A percentile compares a stretch with the other conserved stretches of the same genome.
These are phyloP conservation scores for Dictyophora rubrovolvata DNA, from an alignment of 768 basidiomycete genomes.

Conservation along the genomic window DNA sequence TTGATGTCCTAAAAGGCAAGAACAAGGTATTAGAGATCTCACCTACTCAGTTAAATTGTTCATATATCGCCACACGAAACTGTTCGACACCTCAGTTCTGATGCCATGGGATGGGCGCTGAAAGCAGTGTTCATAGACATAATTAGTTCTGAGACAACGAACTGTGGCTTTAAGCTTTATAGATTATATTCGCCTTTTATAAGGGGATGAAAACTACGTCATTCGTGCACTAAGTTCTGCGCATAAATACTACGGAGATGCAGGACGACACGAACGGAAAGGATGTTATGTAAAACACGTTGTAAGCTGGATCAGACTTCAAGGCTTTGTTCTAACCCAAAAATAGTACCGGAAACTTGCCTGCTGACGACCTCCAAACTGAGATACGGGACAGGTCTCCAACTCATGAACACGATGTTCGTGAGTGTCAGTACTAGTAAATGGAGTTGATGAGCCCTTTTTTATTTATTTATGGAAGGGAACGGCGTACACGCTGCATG, in stretches of 20 bases:
- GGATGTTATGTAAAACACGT: not conserved
- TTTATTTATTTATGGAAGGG: not conserved
- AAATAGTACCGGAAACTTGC: not conserved
- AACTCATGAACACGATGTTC: not conserved
- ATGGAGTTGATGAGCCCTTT: not conserved
- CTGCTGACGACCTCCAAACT: not conserved
- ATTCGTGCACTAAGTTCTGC: not conserved
- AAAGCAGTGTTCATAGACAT: too few species aligned
- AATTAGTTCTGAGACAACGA: too few species aligned
- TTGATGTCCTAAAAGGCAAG: too few species aligned
- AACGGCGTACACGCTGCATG: not conserved
- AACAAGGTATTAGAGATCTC: too few species aligned
- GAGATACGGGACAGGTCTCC: not conserved
- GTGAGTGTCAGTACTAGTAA: not conserved
- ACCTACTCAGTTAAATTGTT: too few species aligned
- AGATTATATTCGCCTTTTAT: not conserved
- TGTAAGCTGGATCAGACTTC: not conserved
- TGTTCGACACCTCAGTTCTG: too few species aligned
- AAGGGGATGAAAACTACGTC: not conserved
- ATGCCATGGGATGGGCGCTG: too few species aligned
- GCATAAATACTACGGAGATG: not conserved
- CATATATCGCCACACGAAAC: too few species aligned
- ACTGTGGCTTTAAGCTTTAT: too few species aligned
- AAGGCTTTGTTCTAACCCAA: not conserved
- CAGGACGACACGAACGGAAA: not conserved